Evolutionary conservation across 768 basidiomycete species (phyloP).

Genomic region (Leccinum sublutescens): DNA sequence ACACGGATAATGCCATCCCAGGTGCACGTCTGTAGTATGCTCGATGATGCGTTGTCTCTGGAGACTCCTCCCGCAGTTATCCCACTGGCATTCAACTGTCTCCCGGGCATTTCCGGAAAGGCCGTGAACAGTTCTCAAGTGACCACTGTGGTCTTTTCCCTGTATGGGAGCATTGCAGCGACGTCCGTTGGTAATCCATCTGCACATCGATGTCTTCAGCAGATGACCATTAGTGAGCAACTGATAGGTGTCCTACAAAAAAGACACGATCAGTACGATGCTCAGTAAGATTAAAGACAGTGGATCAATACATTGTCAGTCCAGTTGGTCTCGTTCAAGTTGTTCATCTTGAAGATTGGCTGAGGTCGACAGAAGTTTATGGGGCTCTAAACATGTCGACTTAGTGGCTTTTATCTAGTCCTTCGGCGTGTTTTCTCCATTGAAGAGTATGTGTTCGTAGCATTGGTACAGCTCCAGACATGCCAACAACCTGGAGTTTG

Average conservation of each 20-base stretch:
- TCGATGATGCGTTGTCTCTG: constrained; percentile 11
- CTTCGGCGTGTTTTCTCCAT: neutral
- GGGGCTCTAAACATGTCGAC: neutral
- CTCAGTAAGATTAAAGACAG: neutral
- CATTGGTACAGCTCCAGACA: too few relatives aligned
- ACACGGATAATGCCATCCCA: too few relatives aligned
- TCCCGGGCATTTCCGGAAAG: neutral
- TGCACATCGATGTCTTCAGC: neutral
- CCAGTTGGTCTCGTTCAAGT: neutral
- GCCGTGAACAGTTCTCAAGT: constrained; percentile 5
- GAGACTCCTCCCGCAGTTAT: constrained; percentile 9
- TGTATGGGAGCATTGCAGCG: constrained; percentile 11
- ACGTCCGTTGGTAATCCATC: constrained; percentile 11
- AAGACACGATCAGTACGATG: neutral
- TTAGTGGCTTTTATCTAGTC: constrained; percentile 5
- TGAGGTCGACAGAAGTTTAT: neutral
- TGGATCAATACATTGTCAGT: constrained; percentile 6
- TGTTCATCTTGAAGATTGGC: neutral
- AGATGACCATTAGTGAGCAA: constrained; percentile 8
- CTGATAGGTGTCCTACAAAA: constrained; percentile 4
- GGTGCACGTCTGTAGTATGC: constrained; percentile 24
- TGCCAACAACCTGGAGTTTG: too few relatives aligned
- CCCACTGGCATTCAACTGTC: constrained; percentile 14
- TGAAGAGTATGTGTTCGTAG: neutral
- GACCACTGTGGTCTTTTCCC: too few relatives aligned